Conservation (phyloP, 345 rosid genomes). For the Viola odorata region DNA sequence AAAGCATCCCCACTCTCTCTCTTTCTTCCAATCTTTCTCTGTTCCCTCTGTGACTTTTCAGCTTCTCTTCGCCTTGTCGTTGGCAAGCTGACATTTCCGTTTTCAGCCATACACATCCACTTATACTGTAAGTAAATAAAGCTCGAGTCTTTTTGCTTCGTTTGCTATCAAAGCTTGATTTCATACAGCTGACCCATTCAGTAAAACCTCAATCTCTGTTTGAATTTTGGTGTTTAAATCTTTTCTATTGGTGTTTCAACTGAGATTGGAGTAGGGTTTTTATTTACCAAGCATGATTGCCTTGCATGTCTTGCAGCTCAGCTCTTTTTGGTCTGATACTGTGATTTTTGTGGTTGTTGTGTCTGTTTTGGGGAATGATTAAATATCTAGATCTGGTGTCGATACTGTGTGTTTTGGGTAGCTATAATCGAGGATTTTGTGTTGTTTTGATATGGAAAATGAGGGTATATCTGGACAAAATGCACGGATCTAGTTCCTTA, state of each 20-base stretch:
- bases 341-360: constrained; percentile 1
- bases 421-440: constrained; percentile 14
- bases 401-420: constrained; percentile 16
- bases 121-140: constrained; percentile 30
- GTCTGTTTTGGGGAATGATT: constrained; percentile 13
- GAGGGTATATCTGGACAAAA: background rate
- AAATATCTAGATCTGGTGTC: constrained; percentile 30
- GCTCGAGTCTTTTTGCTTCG: constrained; percentile 1
- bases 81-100: constrained; percentile 21
- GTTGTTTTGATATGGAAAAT: constrained; percentile 7
- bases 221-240: constrained; percentile 10
- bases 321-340: constrained; percentile 4
- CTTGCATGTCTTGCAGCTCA: background rate
- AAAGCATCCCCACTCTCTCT: constrained; percentile 10
- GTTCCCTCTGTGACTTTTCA: constrained; percentile 28
- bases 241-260: constrained; percentile 8
- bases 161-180: background rate
- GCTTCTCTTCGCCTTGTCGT: constrained; percentile 33
- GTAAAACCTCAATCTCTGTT: constrained; percentile 4
- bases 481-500: too few relatives aligned
- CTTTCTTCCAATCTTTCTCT: constrained; percentile 22
- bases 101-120: constrained; percentile 14
- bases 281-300: constrained; percentile 8
- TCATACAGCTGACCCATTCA: background rate
- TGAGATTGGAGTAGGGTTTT: constrained; percentile 21